Evolutionary conservation across 768 basidiomycete species (phyloP), one percentile per base, ranked within the genome.

Genomic region (Cyclocybe aegerita): DNA sequence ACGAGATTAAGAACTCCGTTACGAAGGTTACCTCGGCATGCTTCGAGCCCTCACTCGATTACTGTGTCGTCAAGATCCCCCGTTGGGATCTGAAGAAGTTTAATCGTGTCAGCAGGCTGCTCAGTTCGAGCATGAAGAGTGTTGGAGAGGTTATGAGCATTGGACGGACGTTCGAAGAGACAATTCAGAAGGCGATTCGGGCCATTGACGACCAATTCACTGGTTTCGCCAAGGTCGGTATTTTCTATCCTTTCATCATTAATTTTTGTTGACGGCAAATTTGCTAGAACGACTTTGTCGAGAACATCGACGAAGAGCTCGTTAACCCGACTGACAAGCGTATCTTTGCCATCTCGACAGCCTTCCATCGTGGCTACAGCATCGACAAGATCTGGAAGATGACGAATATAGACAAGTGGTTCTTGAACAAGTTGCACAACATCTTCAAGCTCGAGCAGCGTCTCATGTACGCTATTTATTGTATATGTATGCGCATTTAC

Each of bases 61-160:
- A 99, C 66, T 83, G 88, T 49, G 94, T 98, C 39, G 95, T 98
- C 65, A 98, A 99, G 77, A 97, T 99, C 61, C 96, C 96, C 48
- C 88, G 96, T 56, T 99, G 96, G 96, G 97, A 99, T 71, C 75
- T 98, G 64, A 95, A 95, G 71, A 99, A 99, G 79, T 99, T 99
- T 75, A 93, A 62, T 61, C 85, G 96, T 40, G 96, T 99, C 62
- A 94, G 91, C 66, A 82, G 88, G 51, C 77, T 90, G 36, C 74
- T 99, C 43, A 93, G 92, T 69, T 92, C 89, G 59, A 93, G 90
- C 70, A 98, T 99, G 96, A 98, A 98, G 80, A 93, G 90, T 60
- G 96, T 99, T 7, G 96, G 96, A 23, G 96, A 99, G 70, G 96
- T 99, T 50, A 99, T 99, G 97, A 93, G 91, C 59, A 98, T 99